Evolutionary conservation across 139 green algal species (phyloP).

Genomic region (Chlamydomonas sphaeroides): DNA sequence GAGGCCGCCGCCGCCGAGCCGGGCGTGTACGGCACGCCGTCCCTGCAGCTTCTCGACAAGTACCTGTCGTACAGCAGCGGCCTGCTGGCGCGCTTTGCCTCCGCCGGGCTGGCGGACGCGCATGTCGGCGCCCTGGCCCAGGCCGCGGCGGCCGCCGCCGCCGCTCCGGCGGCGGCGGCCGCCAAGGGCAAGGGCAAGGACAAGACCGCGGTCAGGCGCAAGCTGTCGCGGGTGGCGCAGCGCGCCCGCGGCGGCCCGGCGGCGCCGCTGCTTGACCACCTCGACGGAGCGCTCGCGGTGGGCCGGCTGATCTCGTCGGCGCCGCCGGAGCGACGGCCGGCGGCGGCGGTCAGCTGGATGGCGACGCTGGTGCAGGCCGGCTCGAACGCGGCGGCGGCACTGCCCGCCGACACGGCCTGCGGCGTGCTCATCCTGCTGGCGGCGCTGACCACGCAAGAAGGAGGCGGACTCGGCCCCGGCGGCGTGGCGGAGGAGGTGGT

Average conservation of each 20-base stretch:
- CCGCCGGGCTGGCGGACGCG: not conserved
- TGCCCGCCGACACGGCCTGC: not conserved
- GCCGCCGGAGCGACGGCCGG: not conserved
- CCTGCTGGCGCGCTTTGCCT: not conserved
- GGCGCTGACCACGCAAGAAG: not conserved
- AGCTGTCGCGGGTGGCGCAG: too few species aligned
- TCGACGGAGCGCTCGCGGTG: not conserved
- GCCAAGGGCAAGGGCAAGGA: not conserved
- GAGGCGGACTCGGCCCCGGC: not conserved
- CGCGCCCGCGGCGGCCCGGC: not conserved
- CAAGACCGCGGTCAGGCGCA: too few species aligned
- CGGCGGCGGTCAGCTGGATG: not conserved
- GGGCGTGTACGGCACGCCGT: not conserved
- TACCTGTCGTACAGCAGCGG: constrained; percentile 19
- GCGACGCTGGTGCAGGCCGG: not conserved
- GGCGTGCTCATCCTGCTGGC: constrained; percentile 21
- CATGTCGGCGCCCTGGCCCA: not conserved
- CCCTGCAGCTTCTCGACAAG: not conserved
- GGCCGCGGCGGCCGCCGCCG: not conserved
- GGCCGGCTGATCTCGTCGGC: not conserved
- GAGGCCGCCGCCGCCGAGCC: not conserved
- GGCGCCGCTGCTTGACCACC: not conserved
- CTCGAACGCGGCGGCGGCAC: not conserved
- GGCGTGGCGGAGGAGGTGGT: not conserved
- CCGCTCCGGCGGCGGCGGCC: not conserved